Conservation (phyloP, 1,139 yeast species). For the Casaregolazyma lundiana region DNA sequence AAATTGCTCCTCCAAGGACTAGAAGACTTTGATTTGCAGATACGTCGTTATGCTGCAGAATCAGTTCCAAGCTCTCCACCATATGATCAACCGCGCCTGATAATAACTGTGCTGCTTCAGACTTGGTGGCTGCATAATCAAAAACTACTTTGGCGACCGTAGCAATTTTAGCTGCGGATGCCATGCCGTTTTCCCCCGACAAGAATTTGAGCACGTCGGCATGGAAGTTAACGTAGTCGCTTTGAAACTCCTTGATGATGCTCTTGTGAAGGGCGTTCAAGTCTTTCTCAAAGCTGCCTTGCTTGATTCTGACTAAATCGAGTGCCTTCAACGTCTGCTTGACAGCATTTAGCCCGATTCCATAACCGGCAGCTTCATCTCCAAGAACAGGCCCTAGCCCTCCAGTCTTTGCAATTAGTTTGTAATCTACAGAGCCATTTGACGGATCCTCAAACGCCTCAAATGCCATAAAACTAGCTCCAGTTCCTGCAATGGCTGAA, state of each 20-base stretch:
- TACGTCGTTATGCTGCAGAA: slow-evolving; percentile 11
- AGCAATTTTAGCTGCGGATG: slow-evolving; percentile 16
- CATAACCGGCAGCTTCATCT: slow-evolving; percentile 28
- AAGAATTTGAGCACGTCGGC: slow-evolving; percentile 16
- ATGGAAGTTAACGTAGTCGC: slow-evolving; percentile 13
- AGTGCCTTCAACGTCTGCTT: slow-evolving; percentile 14
- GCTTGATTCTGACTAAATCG: slow-evolving; percentile 5
- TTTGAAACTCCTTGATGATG: slow-evolving; percentile 11
- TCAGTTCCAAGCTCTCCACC: slow-evolving; percentile 7
- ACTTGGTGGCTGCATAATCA: slow-evolving; percentile 13
- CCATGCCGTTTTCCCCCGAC: slow-evolving; percentile 11
- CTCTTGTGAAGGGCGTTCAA: slow-evolving; percentile 7
- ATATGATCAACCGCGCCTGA: slow-evolving; percentile 12
- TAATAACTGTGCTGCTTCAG: slow-evolving; percentile 11
- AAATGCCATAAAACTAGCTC: slow-evolving; percentile 25
- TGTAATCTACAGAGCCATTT: slow-evolving; percentile 8
- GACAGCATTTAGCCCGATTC: slow-evolving; percentile 23
- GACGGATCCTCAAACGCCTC: slow-evolving; percentile 7
- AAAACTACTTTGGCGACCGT: slow-evolving; percentile 16
- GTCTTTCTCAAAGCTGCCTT: neutral
- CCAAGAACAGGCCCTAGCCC: slow-evolving; percentile 28
- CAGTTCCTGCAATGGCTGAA: slow-evolving; percentile 27
- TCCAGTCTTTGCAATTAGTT: slow-evolving; percentile 21
- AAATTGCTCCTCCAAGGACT: slow-evolving; percentile 18
- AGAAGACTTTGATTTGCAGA: slow-evolving; percentile 12